Evolutionary conservation across 2,329 filamentous ascomycete species (phyloP), one percentile per base, ranked within the genome.

Genomic region (Hymenoscyphus fructigenus): DNA sequence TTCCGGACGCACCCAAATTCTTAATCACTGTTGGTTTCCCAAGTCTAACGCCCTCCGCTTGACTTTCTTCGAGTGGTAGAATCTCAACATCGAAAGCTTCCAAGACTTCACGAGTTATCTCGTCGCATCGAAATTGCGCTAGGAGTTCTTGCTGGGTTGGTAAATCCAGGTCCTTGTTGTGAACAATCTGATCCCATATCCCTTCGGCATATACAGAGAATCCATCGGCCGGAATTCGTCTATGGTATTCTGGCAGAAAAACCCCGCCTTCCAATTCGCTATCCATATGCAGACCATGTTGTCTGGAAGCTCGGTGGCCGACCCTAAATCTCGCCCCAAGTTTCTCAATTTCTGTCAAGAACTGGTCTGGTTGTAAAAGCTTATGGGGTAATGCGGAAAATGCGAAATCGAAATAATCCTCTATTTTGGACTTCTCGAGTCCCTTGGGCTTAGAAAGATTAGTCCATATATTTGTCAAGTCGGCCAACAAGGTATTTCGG

Each of bases 361-460:
- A 99, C 77, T 93, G 91, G 28, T 98, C 93, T 3, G 91, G 93
- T 75, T 98, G 94, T 62, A 98, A 85, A 67, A 97, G 93, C 82
- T 99, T 99, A 83, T 99, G 95, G 3, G 95, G 95, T 26, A 99
- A 84, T 0, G 94, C 93, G 58, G 93, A 92, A 75, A 99, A 99
- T 62, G 93, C 93, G 78, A 99, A 98, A 79, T 99, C 95, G 74
- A 99, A 99, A 80, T 98, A 99, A 76, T 99, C 94, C 72, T 95
- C 91, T 69, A 99, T 98, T 64, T 85, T 88, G 23, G 94, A 94
- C 70, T 88, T 88, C 76, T 99, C 95, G 64, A 98, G 84, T 0
- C 94, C 94, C 36, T 88, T 80, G 3, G 95, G 95, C 77, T 99
- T 99, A 50, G 93, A 93, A 66, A 99, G 89, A 59, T 92, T 91